phyloP scores from a whole-genome alignment of 495 filamentous ascomycete genomes.

The Penicillium salamii region DNA sequence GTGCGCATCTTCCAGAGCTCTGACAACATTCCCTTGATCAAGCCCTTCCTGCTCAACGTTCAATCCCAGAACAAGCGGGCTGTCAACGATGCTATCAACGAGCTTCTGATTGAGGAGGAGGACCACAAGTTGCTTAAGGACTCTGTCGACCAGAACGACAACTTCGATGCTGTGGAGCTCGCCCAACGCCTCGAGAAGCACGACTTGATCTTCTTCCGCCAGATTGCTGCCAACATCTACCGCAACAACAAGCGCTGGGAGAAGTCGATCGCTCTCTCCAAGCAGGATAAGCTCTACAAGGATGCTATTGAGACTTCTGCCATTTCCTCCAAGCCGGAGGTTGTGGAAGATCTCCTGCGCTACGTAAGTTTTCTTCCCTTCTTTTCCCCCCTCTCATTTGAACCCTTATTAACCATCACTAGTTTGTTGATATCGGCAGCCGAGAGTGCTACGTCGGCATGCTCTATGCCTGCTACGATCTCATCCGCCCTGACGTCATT shows the following conservation, averaged over 20 bases:
- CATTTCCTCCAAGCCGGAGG: conserved; percentile 85
- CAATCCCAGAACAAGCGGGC: conserved; percentile 96
- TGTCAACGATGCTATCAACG: conserved; percentile 98
- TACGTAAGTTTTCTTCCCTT: conserved; percentile 68
- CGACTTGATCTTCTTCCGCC: conserved; percentile 98
- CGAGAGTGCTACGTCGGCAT: conserved; percentile 99
- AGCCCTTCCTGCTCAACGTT: conserved; percentile 96
- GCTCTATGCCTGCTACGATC: conserved; percentile 98
- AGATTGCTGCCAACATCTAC: conserved; percentile 97
- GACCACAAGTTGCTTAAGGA: conserved; percentile 98
- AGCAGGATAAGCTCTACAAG: conserved; percentile 99
- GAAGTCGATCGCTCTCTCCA: conserved; percentile 97
- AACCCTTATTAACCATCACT: conserved; percentile 30
- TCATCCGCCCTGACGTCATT: conserved; percentile 86
- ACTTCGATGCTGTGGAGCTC: conserved; percentile 96
- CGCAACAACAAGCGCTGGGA: conserved; percentile 99
- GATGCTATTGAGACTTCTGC: conserved; percentile 98
- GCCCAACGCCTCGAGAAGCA: conserved; percentile 93
- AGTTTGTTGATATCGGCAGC: conserved; percentile 99
- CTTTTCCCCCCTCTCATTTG: background rate
- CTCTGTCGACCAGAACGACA: conserved; percentile 97
- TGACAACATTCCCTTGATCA: conserved; percentile 97
- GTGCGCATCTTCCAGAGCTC: conserved; percentile 98
- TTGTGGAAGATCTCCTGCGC: conserved; percentile 91
- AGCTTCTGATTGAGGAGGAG: conserved; percentile 96